Conservation (phyloP, 495 filamentous ascomycete species). For the Penicillium desertorum region DNA sequence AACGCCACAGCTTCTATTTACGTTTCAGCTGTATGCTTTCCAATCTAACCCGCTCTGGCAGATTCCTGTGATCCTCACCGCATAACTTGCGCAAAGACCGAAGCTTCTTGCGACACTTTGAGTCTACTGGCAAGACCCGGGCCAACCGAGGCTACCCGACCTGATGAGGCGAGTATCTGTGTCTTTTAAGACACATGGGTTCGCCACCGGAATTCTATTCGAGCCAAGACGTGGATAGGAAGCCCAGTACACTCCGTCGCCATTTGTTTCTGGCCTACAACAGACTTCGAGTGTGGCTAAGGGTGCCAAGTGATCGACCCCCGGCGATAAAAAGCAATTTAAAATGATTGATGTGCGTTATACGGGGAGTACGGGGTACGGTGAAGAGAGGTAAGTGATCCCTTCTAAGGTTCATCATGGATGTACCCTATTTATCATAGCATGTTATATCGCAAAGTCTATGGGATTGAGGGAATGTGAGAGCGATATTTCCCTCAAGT, state of each 20-base stretch:
- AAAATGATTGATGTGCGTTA: background rate
- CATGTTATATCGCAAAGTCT: constrained; percentile 2
- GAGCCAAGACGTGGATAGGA: background rate
- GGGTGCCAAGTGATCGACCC: background rate
- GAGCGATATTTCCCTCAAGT: too few species aligned
- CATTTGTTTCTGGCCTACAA: constrained; percentile 5
- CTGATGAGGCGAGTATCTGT: constrained; percentile 9
- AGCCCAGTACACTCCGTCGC: background rate
- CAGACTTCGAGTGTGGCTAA: constrained; percentile 15
- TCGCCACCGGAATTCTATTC: constrained; percentile 10
- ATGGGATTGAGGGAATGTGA: background rate
- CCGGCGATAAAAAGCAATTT: constrained; percentile 8
- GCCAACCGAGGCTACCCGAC: constrained; percentile 23
- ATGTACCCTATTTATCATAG: constrained; percentile 1
- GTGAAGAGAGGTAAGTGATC: background rate
- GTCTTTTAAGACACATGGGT: constrained; percentile 14
- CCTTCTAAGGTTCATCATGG: background rate
- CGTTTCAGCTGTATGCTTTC: background rate
- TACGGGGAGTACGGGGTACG: background rate
- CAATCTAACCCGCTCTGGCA: background rate
- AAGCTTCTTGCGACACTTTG: constrained; percentile 1
- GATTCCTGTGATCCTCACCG: background rate
- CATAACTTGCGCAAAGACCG: background rate
- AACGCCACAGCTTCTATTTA: constrained; percentile 8
- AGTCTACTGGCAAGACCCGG: background rate